Evolutionary conservation across 2,329 filamentous ascomycete genomes (phyloP).

Genomic region (Exophiala xenobiotica): DNA sequence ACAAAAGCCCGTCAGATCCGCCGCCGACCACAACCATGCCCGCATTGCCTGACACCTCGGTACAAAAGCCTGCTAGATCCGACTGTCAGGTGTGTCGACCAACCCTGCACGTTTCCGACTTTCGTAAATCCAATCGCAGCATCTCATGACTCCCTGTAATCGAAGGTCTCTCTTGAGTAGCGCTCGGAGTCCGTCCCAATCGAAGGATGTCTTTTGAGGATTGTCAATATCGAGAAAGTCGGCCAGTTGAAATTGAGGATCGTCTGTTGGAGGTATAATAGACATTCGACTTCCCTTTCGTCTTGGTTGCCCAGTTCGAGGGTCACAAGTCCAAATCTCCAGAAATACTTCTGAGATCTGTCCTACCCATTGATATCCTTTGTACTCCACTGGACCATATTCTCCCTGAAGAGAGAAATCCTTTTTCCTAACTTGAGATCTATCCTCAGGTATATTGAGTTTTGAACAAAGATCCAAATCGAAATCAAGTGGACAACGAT

Average conservation of each 20-base stretch:
- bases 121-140: background rate
- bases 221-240: conserved; percentile 5
- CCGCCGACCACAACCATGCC: no score
- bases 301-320: background rate
- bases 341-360: conserved; percentile 5
- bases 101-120: background rate
- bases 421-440: background rate
- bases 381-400: conserved; percentile 1
- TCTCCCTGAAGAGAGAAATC: conserved; percentile 4
- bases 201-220: conserved; percentile 6
- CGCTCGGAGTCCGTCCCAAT: conserved; percentile 6
- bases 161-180: background rate
- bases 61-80: no score
- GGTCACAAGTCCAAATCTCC: conserved; percentile 6
- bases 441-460: background rate
- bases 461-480: background rate
- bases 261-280: background rate
- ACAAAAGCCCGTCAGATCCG: no score
- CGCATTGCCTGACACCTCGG: no score
- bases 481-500: background rate
- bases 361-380: conserved; percentile 7
- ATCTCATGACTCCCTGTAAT: background rate
- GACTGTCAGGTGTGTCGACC: no score
- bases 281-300: conserved; percentile 1
- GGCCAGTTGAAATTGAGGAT: conserved; percentile 8